phyloP scores from a whole-genome alignment of 1,284 basidiomycete species.

The Porogramme epimiltina region DNA sequence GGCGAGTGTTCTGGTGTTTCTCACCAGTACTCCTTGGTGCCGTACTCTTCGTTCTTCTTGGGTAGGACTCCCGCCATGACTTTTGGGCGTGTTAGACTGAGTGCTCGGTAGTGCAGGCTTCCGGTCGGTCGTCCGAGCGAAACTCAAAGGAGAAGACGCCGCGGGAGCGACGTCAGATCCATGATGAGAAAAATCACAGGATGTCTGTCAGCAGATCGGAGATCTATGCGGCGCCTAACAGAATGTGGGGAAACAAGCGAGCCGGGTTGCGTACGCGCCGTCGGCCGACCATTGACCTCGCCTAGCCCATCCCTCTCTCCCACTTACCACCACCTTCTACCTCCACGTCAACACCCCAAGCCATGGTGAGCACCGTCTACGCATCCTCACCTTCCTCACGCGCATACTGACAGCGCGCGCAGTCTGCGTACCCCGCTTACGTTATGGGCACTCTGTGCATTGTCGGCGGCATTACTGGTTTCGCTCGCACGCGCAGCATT shows the following conservation, averaged over 20 bases:
- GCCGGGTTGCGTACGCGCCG: too few relatives aligned
- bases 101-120: too few relatives aligned
- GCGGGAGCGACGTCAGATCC: not conserved
- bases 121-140: too few relatives aligned
- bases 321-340: constrained; percentile 7
- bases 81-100: too few relatives aligned
- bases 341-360: constrained; percentile 5
- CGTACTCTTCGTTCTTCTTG: constrained; percentile 73
- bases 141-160: not conserved
- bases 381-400: not conserved
- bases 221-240: constrained; percentile 12
- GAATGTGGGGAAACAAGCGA: constrained; percentile 17
- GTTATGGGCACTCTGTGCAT: constrained; percentile 79
- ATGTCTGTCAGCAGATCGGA: constrained; percentile 9
- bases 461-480: constrained; percentile 76
- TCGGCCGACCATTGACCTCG: not conserved
- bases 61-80: constrained; percentile 50
- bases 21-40: constrained; percentile 77
- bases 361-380: constrained; percentile 16
- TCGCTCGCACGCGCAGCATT: constrained; percentile 66
- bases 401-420: not conserved
- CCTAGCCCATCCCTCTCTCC: constrained; percentile 6
- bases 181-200: constrained; percentile 11
- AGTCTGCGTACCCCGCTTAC: constrained; percentile 84
- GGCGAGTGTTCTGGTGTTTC: not conserved